Evolutionary conservation across 73 alveolate species (phyloP).

Genomic region (Diophrys appendiculata): DNA sequence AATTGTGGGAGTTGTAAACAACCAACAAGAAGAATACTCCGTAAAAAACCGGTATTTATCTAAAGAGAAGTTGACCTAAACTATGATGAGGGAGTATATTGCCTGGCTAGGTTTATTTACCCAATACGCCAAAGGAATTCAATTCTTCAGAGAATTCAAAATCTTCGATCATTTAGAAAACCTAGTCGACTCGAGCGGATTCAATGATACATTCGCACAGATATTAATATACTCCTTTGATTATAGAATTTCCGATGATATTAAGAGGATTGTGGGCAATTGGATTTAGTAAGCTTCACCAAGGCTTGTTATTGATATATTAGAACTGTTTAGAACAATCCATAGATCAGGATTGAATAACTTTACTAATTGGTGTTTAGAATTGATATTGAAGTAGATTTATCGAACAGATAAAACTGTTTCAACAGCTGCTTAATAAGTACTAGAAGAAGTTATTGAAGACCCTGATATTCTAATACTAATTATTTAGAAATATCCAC

Average conservation of each 20-base stretch:
- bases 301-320: slow-evolving; percentile 36
- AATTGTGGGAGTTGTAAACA: background rate
- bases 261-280: slow-evolving; percentile 30
- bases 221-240: slow-evolving; percentile 59
- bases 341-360: slow-evolving; percentile 63
- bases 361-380: slow-evolving; percentile 59
- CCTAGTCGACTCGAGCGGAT: slow-evolving; percentile 43
- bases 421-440: slow-evolving; percentile 43
- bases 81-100: slow-evolving; percentile 69
- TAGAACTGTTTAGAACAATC: slow-evolving; percentile 61
- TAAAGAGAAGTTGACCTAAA: background rate
- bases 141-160: slow-evolving; percentile 43
- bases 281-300: slow-evolving; percentile 57
- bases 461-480: slow-evolving; percentile 8
- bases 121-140: slow-evolving; percentile 36
- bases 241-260: slow-evolving; percentile 37
- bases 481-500: slow-evolving; percentile 13
- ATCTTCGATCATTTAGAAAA: slow-evolving; percentile 46
- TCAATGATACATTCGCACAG: slow-evolving; percentile 54
- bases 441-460: slow-evolving; percentile 57
- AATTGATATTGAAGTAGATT: slow-evolving; percentile 26
- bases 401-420: slow-evolving; percentile 31
- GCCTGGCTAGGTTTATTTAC: slow-evolving; percentile 72
- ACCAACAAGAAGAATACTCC: background rate
- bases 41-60: background rate